Evolutionary conservation across 129 eudicot genomes (phyloP), one percentile per base, ranked within the genome.

Genomic region (Smallanthus sonchifolius): DNA sequence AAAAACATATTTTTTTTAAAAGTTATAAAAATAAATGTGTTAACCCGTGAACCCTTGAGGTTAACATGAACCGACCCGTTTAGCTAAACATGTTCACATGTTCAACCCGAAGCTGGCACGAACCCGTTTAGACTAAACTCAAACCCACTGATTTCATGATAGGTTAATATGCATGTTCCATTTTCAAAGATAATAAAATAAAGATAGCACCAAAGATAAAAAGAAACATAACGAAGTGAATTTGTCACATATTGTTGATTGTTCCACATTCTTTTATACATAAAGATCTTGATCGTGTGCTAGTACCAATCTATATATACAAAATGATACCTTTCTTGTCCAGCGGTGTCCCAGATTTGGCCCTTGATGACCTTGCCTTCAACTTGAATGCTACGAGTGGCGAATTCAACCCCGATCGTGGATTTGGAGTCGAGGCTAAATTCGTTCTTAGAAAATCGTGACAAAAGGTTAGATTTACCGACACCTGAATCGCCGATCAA

Each of bases 381-480:
- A 59, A 59, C 65, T 10, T 32, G 16, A 59, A 59, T 59, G 65
- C 65, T 59, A 30, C 65, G 65, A 11, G 65, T 59, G 65, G 65
- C 65, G 17, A 59, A 59, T 13, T 59, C 65, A 59, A 59, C 65
- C 39, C 65, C 65, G 17, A 59, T 59, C 4, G 65, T 59, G 39
- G 65, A 59, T 59, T 59, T 59, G 7, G 65, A 59, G 65, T 59
- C 65, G 16, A 59, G 65, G 34, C 65, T 59, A 0, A 59, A 59
- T 59, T 59, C 65, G 65, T 59, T 59, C 39, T 59, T 59, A 14
- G 65, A 59, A 59, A 59, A 59, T 5, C 65, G 17, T 11, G 65
- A 59, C 17, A 59, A 13, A 32, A 59, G 65, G 39, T 59, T 59
- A 13, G 65, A 59, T 59, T 59, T 59, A 59, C 65, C 65, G 39